Evolutionary conservation across 345 rosid genomes (phyloP).

Genomic region (Salix viminalis): DNA sequence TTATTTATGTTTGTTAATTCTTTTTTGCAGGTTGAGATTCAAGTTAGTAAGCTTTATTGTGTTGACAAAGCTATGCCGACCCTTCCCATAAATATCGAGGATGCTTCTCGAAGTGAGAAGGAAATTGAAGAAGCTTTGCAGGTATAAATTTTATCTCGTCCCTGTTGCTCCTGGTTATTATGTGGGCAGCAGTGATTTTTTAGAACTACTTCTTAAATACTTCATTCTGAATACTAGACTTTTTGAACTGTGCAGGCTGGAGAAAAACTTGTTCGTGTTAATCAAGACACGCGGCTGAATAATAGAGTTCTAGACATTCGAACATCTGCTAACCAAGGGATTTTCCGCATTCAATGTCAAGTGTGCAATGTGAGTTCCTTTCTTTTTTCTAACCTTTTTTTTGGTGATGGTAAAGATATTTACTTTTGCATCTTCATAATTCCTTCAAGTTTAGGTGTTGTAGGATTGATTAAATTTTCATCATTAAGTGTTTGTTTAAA

Average conservation of each 20-base stretch:
- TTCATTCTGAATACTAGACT: background rate
- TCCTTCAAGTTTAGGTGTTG: background rate
- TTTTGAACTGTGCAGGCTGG: constrained; percentile 42
- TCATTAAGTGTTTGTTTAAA: no score
- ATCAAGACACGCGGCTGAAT: constrained; percentile 81
- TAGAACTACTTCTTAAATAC: background rate
- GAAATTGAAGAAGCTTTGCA: constrained; percentile 64
- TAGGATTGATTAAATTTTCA: background rate
- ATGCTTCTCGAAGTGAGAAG: constrained; percentile 71
- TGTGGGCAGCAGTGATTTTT: background rate
- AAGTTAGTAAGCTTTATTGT: constrained; percentile 55
- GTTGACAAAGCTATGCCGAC: constrained; percentile 49
- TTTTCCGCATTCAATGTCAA: constrained; percentile 61
- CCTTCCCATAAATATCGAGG: constrained; percentile 71
- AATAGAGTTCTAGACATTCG: constrained; percentile 68
- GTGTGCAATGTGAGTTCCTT: constrained; percentile 37
- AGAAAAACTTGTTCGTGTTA: constrained; percentile 58
- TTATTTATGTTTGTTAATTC: background rate
- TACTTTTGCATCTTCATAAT: background rate
- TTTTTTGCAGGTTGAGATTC: constrained; percentile 58
- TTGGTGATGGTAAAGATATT: background rate
- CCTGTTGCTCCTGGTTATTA: background rate
- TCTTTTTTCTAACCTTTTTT: background rate
- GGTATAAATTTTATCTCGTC: constrained; percentile 27
- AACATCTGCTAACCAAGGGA: constrained; percentile 78